These are phyloP conservation scores for Termitomyces sp. DNA, from an alignment of 768 basidiomycete species.

Conservation along the genomic window DNA sequence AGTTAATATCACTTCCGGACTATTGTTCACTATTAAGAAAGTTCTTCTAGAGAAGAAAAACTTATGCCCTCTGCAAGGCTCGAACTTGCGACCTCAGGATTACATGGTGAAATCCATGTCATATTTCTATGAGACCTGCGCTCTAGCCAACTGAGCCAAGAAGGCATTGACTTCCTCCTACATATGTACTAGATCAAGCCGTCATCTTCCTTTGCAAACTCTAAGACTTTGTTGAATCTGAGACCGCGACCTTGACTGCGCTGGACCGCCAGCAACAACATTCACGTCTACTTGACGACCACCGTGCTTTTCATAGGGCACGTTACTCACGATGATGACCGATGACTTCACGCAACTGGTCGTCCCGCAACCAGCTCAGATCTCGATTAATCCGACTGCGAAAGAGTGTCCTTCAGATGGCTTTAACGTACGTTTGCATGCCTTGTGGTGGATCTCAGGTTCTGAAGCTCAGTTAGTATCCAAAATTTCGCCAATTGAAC, in stretches of 20 bases:
- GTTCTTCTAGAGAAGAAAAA: too few relatives aligned
- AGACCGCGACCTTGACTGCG: background rate
- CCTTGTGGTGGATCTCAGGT: background rate
- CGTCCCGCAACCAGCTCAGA: slow-evolving; percentile 28
- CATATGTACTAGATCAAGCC: background rate
- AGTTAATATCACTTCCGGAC: too few relatives aligned
- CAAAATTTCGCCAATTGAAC: slow-evolving; percentile 42
- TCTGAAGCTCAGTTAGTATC: slow-evolving; percentile 30
- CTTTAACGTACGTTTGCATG: slow-evolving; percentile 33
- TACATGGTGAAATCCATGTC: slow-evolving; percentile 18
- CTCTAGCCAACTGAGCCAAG: slow-evolving; percentile 29
- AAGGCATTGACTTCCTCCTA: slow-evolving; percentile 12
- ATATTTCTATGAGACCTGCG: slow-evolving; percentile 26
- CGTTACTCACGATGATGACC: slow-evolving; percentile 14
- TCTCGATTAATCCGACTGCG: slow-evolving; percentile 30
- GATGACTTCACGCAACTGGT: slow-evolving; percentile 32
- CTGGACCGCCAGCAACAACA: slow-evolving; percentile 1
- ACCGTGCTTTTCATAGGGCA: background rate
- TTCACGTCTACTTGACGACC: background rate
- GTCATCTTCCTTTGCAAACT: too few relatives aligned
- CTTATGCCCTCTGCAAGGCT: slow-evolving; percentile 43
- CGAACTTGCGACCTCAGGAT: slow-evolving; percentile 62
- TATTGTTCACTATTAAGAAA: too few relatives aligned
- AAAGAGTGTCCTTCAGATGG: slow-evolving; percentile 36
- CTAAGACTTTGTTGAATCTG: background rate